phyloP scores from a whole-genome alignment of 1,284 basidiomycete genomes.

The Tylopilus sp. region DNA sequence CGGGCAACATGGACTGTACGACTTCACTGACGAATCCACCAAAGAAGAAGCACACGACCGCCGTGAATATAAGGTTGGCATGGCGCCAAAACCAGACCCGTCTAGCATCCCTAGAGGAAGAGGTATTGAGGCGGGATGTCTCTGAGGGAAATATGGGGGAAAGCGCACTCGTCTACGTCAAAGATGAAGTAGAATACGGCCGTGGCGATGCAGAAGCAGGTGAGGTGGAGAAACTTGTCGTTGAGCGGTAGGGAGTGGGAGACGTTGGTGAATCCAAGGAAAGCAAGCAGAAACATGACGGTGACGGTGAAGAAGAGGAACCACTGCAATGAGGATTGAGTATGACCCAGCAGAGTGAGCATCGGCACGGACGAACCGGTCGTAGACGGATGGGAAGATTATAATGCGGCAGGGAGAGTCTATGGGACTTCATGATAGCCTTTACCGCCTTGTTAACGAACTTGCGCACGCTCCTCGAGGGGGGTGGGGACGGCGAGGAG shows the following conservation, averaged over 20 bases:
- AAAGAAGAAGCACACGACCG: constrained; percentile 67
- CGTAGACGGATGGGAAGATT: constrained; percentile 69
- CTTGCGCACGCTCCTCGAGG: constrained; percentile 28
- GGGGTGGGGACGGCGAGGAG: constrained; percentile 12
- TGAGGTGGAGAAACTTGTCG: constrained; percentile 82
- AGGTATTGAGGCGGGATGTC: not conserved
- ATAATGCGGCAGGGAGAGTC: constrained; percentile 57
- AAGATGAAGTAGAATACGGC: constrained; percentile 84
- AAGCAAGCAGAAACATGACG: constrained; percentile 62
- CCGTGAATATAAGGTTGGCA: constrained; percentile 64
- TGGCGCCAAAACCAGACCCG: constrained; percentile 85
- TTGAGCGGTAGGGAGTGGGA: constrained; percentile 65
- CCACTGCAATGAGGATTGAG: constrained; percentile 48
- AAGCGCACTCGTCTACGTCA: constrained; percentile 77
- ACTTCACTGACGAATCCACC: constrained; percentile 85
- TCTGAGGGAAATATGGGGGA: not conserved
- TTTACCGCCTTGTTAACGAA: constrained; percentile 39
- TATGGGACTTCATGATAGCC: constrained; percentile 54
- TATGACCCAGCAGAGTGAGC: constrained; percentile 3
- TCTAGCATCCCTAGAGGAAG: constrained; percentile 54
- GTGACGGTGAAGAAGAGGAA: constrained; percentile 63
- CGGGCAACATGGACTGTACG: constrained; percentile 79
- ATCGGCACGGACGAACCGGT: constrained; percentile 48
- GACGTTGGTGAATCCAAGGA: constrained; percentile 73
- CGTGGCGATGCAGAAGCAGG: constrained; percentile 77